phyloP scores from a whole-genome alignment of 164 flowering plant species.

The Protea cynaroides region DNA sequence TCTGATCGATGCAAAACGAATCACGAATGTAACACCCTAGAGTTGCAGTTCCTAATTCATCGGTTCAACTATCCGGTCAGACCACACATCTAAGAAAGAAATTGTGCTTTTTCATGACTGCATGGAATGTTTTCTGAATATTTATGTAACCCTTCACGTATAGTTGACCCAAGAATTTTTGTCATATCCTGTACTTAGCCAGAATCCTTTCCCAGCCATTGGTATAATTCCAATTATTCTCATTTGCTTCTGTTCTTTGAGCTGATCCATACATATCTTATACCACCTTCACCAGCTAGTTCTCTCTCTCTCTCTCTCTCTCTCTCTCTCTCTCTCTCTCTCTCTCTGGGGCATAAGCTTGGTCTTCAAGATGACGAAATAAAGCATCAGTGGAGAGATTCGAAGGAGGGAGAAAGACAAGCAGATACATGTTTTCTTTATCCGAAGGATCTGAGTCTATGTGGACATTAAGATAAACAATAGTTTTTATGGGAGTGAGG shows the following conservation, averaged over 20 bases:
- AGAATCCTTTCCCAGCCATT: not conserved
- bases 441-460: slow-evolving; percentile 29
- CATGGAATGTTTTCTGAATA: no score
- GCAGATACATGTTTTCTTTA: slow-evolving; percentile 40
- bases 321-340: slow-evolving; percentile 20
- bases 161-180: no score
- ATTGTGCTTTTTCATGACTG: no score
- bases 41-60: no score
- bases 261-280: slow-evolving; percentile 16
- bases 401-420: slow-evolving; percentile 36
- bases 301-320: no score
- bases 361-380: slow-evolving; percentile 38
- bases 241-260: not conserved
- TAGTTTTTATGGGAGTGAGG: slow-evolving; percentile 24
- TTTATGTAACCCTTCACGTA: no score
- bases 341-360: no score
- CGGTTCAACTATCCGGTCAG: no score
- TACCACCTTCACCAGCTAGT: slow-evolving; percentile 15
- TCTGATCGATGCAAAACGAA: no score
- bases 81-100: no score
- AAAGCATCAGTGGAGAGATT: slow-evolving; percentile 33
- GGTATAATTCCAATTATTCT: slow-evolving; percentile 10
- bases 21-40: no score
- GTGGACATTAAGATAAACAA: slow-evolving; percentile 17
- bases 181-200: no score